Conservation (phyloP, 2,329 filamentous ascomycete genomes). For the Fusarium mangiferae region DNA sequence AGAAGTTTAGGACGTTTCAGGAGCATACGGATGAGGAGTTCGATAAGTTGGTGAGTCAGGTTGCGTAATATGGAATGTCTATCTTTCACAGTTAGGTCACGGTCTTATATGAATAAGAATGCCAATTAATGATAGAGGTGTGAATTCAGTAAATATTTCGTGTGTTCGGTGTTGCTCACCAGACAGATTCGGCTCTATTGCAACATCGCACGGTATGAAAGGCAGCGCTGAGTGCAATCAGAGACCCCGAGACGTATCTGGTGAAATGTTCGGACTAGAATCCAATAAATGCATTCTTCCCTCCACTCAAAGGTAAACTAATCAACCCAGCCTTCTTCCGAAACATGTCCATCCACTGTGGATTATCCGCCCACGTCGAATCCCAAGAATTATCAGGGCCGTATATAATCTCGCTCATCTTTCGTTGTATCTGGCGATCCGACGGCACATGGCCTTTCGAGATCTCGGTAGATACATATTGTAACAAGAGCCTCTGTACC, state of each 20-base stretch:
- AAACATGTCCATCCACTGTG: not conserved
- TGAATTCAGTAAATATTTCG: not conserved
- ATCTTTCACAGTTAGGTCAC: rapidly evolving
- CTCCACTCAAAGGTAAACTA: not conserved
- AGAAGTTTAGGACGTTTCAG: slow-evolving; percentile 1
- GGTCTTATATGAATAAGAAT: not conserved
- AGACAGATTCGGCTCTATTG: no score
- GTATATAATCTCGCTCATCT: not conserved
- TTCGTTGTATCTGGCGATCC: not conserved
- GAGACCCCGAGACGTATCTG: no score
- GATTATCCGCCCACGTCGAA: not conserved
- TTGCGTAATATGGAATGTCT: not conserved
- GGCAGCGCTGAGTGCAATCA: no score
- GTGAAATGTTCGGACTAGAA: not conserved
- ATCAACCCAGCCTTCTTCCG: not conserved
- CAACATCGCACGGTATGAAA: no score
- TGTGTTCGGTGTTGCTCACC: no score
- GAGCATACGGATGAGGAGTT: slow-evolving; percentile 40
- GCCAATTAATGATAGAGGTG: not conserved
- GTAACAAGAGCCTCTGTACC: not conserved
- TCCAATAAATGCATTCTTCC: not conserved
- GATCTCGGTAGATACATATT: not conserved
- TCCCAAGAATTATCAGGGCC: not conserved
- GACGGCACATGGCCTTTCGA: not conserved
- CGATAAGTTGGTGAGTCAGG: slow-evolving; percentile 20